phyloP scores from a whole-genome alignment of 306 rosid species.

The Acacia crassicarpa region DNA sequence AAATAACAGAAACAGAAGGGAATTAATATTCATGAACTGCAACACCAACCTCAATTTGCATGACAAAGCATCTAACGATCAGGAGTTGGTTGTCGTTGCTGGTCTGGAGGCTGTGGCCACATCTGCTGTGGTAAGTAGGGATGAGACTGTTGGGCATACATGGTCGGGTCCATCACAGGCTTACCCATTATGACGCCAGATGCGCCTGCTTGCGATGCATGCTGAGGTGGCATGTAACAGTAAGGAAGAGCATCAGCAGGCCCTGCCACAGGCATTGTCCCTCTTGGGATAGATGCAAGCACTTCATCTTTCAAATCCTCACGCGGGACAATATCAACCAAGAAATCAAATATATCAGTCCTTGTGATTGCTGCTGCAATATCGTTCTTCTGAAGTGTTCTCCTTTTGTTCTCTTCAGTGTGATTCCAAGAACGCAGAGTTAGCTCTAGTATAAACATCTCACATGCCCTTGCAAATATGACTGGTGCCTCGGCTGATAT shows the following conservation, averaged over 20 bases:
- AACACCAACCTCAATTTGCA: slow-evolving; percentile 29
- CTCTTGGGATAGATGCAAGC: slow-evolving; percentile 58
- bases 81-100: slow-evolving; percentile 46
- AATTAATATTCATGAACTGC: neutral
- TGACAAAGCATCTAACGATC: slow-evolving; percentile 35
- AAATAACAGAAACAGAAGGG: neutral
- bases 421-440: slow-evolving; percentile 63
- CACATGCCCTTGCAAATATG: slow-evolving; percentile 58
- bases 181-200: slow-evolving; percentile 57
- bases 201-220: slow-evolving; percentile 50
- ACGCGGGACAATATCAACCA: slow-evolving; percentile 57
- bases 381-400: slow-evolving; percentile 57
- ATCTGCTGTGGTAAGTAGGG: slow-evolving; percentile 52
- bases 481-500: slow-evolving; percentile 60
- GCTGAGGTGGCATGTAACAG: slow-evolving; percentile 54
- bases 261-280: slow-evolving; percentile 56
- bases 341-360: slow-evolving; percentile 54
- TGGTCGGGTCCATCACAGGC: slow-evolving; percentile 56
- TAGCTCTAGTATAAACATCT: slow-evolving; percentile 54
- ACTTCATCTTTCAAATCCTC: slow-evolving; percentile 63
- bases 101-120: slow-evolving; percentile 55
- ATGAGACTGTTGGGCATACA: slow-evolving; percentile 56
- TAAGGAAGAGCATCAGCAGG: slow-evolving; percentile 53
- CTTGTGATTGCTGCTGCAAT: slow-evolving; percentile 59
- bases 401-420: slow-evolving; percentile 60